Conservation (phyloP, 2,329 filamentous ascomycete species). For the Alternaria sp. region DNA sequence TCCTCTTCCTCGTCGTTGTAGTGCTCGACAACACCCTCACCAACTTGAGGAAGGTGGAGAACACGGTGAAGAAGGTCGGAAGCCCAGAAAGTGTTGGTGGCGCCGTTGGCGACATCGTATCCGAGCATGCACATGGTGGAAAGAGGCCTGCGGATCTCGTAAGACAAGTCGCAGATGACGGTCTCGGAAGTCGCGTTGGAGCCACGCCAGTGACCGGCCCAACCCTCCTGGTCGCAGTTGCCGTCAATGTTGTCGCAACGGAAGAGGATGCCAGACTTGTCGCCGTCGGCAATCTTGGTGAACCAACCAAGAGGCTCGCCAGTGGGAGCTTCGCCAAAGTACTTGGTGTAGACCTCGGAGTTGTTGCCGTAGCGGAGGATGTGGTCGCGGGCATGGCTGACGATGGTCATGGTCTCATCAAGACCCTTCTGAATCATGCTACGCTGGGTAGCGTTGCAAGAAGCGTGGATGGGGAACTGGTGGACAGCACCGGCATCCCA, state of each 20-base stretch:
- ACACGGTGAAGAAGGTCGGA: constrained; percentile 71
- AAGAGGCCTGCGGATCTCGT: constrained; percentile 62
- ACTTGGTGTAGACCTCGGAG: constrained; percentile 68
- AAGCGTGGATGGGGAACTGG: constrained; percentile 64
- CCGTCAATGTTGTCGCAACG: constrained; percentile 72
- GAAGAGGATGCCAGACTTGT: constrained; percentile 66
- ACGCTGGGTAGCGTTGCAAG: constrained; percentile 69
- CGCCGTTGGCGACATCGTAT: constrained; percentile 64
- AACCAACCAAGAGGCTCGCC: constrained; percentile 67
- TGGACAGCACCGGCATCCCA: constrained; percentile 50
- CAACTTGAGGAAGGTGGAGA: constrained; percentile 67
- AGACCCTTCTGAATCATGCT: constrained; percentile 64
- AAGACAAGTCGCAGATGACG: constrained; percentile 72
- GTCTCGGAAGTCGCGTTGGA: constrained; percentile 69
- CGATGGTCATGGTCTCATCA: constrained; percentile 64
- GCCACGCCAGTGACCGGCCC: constrained; percentile 73
- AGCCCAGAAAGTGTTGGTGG: constrained; percentile 69
- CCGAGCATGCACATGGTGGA: constrained; percentile 67
- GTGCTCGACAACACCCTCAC: constrained; percentile 67
- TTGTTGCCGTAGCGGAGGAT: constrained; percentile 63
- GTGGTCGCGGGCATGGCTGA: constrained; percentile 68
- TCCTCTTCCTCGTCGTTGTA: constrained; percentile 66
- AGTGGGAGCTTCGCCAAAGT: constrained; percentile 68
- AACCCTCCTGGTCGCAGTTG: constrained; percentile 63
- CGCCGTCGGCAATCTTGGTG: constrained; percentile 64